Conservation (phyloP, 768 basidiomycete species). For the Leucogyrophana mollusca region DNA sequence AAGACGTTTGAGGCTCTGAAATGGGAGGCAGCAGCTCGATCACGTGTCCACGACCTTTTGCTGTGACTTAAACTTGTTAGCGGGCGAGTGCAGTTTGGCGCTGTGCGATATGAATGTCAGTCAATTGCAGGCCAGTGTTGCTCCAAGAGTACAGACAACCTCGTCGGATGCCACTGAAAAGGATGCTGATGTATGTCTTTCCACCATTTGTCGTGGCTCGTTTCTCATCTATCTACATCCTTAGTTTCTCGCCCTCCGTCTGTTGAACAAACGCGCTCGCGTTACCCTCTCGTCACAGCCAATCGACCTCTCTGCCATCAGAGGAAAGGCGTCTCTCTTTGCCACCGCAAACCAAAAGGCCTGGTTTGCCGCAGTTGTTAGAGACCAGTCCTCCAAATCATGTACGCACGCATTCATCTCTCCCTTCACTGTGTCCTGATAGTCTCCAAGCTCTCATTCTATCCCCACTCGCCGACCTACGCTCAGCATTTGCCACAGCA, state of each 20-base stretch:
- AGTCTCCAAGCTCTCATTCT: constrained; percentile 50
- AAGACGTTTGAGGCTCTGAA: no score
- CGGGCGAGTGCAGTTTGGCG: no score
- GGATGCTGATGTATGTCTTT: constrained; percentile 26
- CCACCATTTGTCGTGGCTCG: background rate
- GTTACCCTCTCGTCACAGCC: constrained; percentile 56
- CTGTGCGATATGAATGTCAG: constrained; percentile 27
- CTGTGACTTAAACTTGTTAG: no score
- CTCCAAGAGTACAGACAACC: constrained; percentile 20
- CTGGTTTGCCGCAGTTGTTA: constrained; percentile 68
- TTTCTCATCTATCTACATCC: constrained; percentile 4
- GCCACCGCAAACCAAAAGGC: constrained; percentile 57
- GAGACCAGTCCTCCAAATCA: constrained; percentile 31
- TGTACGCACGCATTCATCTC: constrained; percentile 28
- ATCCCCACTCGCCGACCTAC: constrained; percentile 63
- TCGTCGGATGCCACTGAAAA: constrained; percentile 26
- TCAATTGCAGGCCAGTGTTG: constrained; percentile 24
- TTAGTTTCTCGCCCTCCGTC: constrained; percentile 38
- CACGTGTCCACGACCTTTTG: no score
- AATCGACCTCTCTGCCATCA: constrained; percentile 39
- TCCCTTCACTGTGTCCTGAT: background rate
- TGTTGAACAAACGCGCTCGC: constrained; percentile 61
- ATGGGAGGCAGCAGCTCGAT: no score
- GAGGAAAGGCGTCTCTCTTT: constrained; percentile 52
- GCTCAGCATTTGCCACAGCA: constrained; percentile 45